phyloP scores from a whole-genome alignment of 805 yeast species.

The Myxozyma geophila region DNA sequence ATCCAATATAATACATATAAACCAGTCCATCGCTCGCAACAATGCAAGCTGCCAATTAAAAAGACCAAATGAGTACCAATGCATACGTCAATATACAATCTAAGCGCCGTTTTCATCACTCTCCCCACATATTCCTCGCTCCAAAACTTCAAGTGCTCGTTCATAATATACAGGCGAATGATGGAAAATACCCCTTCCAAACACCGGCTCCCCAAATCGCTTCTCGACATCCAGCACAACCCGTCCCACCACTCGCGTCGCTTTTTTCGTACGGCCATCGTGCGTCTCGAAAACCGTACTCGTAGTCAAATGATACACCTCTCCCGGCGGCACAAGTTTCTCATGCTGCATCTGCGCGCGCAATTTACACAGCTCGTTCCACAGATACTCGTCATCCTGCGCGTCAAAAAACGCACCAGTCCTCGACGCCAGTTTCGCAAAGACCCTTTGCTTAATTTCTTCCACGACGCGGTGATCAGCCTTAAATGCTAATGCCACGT shows the following conservation, averaged over 20 bases:
- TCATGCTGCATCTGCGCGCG: slow-evolving; percentile 43
- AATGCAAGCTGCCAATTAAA: neutral
- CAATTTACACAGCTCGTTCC: slow-evolving; percentile 41
- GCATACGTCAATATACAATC: neutral
- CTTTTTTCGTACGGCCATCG: slow-evolving; percentile 39
- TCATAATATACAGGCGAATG: slow-evolving; percentile 46
- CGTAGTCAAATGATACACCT: slow-evolving; percentile 44
- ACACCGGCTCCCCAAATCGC: slow-evolving; percentile 44
- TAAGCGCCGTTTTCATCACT: slow-evolving; percentile 1
- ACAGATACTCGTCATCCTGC: slow-evolving; percentile 41
- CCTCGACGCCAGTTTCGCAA: slow-evolving; percentile 40
- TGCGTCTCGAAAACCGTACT: slow-evolving; percentile 41
- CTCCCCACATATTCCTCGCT: slow-evolving; percentile 39
- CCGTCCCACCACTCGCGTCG: slow-evolving; percentile 42
- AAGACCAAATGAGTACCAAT: neutral
- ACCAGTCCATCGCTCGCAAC: neutral
- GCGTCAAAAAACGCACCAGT: slow-evolving; percentile 37
- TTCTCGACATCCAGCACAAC: slow-evolving; percentile 42
- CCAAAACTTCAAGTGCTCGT: slow-evolving; percentile 42
- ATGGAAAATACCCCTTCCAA: slow-evolving; percentile 44
- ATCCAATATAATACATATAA: neutral
- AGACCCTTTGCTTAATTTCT: slow-evolving; percentile 39
- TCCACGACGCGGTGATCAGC: slow-evolving; percentile 39
- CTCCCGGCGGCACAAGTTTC: slow-evolving; percentile 46
- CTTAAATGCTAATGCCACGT: slow-evolving; percentile 41